These are phyloP conservation scores for Lagenaria siceraria DNA, from an alignment of 306 rosid genomes.

Conservation along the genomic window DNA sequence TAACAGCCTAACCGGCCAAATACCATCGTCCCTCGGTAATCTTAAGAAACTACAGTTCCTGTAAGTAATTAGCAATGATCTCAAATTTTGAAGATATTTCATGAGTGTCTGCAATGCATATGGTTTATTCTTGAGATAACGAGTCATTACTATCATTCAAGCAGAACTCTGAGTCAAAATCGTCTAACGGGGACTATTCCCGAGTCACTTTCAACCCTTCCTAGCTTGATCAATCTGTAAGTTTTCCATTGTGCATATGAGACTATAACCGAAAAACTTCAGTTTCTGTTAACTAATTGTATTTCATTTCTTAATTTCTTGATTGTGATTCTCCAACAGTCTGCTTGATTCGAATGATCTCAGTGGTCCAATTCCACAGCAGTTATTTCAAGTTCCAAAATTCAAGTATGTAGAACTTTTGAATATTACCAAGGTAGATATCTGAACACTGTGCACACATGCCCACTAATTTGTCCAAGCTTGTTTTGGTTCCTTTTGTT, in stretches of 20 bases:
- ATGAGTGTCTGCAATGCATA: constrained; percentile 6
- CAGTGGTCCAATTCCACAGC: constrained; percentile 62
- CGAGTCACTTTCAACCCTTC: constrained; percentile 51
- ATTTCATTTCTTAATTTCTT: constrained; percentile 22
- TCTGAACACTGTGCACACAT: background rate
- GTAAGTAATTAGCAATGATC: constrained; percentile 39
- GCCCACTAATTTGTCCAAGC: background rate
- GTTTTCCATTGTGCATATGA: constrained; percentile 21
- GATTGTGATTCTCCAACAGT: constrained; percentile 45
- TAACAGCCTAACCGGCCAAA: constrained; percentile 65
- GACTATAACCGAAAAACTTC: background rate
- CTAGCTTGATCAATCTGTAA: constrained; percentile 58
- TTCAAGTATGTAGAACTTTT: constrained; percentile 58
- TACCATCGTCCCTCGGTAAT: constrained; percentile 77
- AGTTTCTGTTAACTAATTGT: background rate
- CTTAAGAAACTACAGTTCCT: constrained; percentile 68
- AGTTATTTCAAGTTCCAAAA: constrained; percentile 38
- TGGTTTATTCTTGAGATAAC: constrained; percentile 13
- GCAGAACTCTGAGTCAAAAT: constrained; percentile 82
- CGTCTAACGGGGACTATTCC: constrained; percentile 70
- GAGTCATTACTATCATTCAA: constrained; percentile 14
- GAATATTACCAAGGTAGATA: background rate
- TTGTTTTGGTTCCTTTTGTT: background rate
- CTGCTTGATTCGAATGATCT: constrained; percentile 61
- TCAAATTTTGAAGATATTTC: background rate